Evolutionary conservation across 116 monocot species (phyloP), one percentile per base, ranked within the genome.

Genomic region (Papilionanthe hybrid): DNA sequence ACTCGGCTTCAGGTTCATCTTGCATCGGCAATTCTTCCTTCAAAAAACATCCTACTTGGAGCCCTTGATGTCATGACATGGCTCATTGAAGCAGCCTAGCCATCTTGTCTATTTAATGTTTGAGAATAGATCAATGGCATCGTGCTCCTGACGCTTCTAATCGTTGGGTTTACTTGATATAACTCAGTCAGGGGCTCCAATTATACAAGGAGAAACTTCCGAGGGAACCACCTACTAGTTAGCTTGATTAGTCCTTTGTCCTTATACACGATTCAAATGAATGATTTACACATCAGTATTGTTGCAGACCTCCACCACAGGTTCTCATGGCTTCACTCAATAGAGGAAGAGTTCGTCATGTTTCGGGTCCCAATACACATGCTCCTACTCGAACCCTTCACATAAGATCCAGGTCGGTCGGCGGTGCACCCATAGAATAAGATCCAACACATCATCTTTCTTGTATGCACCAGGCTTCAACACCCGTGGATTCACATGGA

Each of bases 21-120:
- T 58, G 58, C 57, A 78, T 78, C 57, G 10, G 32, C 58, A 78
- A 57, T 78, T 78, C 58, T 78, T 58, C 58, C 42, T 78, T 63
- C 57, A 27, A 78, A 78, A 7, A 78, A 78, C 42, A 0, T 37
- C 60, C 78, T 57, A 60, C 78, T 78, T 78, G 60, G 60, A 78
- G 5, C 78, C 42, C 55, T 78, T 37, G 29, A 78, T 78, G 4
- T 32, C 9, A 41, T 60, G 60, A 58, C 78, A 20, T 57, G 78
- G 18, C 78, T 78, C 78, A 63, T 19, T 37, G 23, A 78, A 78
- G 58, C 58, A 58, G 42, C 42, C 78, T 19, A 12, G 42, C 78
- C 78, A 58, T 78, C 58, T 58, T 4, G 60, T 57, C 57, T 19
- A 57, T 57, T n/a, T 11, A 57, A 19, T 4, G 57, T 57, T 19